Base-by-base conservation (phyloP, 2,329 filamentous ascomycete species). In the Huntiella decipiens region DNA sequence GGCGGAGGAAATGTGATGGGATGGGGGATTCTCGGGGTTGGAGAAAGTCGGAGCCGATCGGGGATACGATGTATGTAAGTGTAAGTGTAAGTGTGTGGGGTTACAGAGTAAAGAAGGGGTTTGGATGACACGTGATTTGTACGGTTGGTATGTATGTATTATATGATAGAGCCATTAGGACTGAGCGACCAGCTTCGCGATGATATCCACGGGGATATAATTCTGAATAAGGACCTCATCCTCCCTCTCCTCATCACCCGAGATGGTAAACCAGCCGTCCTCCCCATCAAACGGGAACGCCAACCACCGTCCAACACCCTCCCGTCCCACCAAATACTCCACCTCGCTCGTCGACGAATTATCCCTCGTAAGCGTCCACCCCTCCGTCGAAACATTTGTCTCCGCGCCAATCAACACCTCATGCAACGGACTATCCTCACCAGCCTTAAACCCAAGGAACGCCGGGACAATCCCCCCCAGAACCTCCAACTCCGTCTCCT, bases 171-270 rank as follows among this genome's bases (percentile, higher is more conserved):
- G 13, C n/a, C n/a, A 11, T 19, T 19, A 43, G 16, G 44, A 38
- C 33, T 44, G 35, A n/a, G 38, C 42, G 19, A 47, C 38, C 15
- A 47, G 10, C 45, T 50, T 50, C 3, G 48, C 48, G 8, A 47
- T 17, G 15, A 50, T 34, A 10, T 40, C 19, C 8, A 50, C 33
- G 6, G 41, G 41, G 16, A 47, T 47, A 38, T 37, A 47, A 22
- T 36, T 32, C 22, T 34, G n/a, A 17, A 44, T 43, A 1, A 43
- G 16, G 2, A 19, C 5, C 10, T 33, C 36, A 6, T 31, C 15
- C 5, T 43, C 44, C 16, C 42, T 32, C 12, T 38, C 39, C 32
- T 35, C 37, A 12, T 44, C 35, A 2, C 31, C 31, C 13, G 13
- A 36, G 5, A 50, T 32, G 10, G 45, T 31, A 19, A 42, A 22